These are phyloP conservation scores for Craspedostauros australis DNA, from an alignment of 108 stramenopile species.

Conservation along the genomic window DNA sequence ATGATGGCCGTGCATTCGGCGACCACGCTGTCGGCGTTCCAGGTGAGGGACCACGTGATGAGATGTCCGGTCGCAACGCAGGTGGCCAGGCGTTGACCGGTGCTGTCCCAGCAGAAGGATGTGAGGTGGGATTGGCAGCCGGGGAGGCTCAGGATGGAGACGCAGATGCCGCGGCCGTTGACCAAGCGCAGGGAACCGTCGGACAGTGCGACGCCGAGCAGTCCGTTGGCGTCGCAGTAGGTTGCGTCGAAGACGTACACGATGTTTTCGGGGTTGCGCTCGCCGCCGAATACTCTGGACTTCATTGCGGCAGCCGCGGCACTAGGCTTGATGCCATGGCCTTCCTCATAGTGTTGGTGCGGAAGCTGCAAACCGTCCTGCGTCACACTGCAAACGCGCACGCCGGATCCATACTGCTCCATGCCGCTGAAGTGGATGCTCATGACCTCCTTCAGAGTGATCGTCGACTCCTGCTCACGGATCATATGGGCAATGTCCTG, in stretches of 20 bases:
- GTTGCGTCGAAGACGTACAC: constrained; percentile 78
- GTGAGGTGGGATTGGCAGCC: constrained; percentile 65
- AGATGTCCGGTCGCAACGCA: constrained; percentile 77
- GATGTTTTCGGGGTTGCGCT: constrained; percentile 70
- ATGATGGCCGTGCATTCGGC: constrained; percentile 57
- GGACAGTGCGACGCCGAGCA: constrained; percentile 76
- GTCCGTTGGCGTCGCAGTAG: constrained; percentile 55
- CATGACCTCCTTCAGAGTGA: constrained; percentile 40
- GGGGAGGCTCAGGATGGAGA: constrained; percentile 42
- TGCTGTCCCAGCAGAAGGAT: constrained; percentile 68
- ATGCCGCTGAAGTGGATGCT: constrained; percentile 41
- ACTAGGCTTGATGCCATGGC: constrained; percentile 18
- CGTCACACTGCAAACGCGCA: constrained; percentile 32
- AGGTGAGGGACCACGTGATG: constrained; percentile 27
- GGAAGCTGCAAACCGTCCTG: constrained; percentile 23
- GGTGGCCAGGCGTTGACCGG: constrained; percentile 61
- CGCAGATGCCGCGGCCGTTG: constrained; percentile 58
- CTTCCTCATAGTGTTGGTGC: too few species aligned
- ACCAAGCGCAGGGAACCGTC: constrained; percentile 69
- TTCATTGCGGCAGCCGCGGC: constrained; percentile 9
- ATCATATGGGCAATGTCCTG: constrained; percentile 6
- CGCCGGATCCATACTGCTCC: constrained; percentile 35
- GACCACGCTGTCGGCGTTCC: constrained; percentile 8
- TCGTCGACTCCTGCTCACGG: background rate
- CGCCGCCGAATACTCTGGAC: constrained; percentile 87